These are phyloP conservation scores for Colletotrichum sp. DNA, from an alignment of 2,329 filamentous ascomycete species.

Conservation along the genomic window DNA sequence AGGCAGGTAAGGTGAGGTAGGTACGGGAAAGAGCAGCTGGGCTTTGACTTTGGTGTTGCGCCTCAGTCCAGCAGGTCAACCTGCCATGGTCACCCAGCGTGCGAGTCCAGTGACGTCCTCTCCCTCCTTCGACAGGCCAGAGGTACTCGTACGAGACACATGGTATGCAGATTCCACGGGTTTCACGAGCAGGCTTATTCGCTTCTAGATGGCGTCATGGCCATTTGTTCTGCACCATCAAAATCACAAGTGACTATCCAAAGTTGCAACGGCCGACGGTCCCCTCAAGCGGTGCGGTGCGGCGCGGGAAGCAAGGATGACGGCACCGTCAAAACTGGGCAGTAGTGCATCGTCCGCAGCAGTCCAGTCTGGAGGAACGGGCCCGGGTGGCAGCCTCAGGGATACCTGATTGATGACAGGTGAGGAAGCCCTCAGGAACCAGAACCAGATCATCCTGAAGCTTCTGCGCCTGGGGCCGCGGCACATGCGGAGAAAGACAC, in stretches of 20 bases:
- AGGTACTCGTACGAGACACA: not conserved
- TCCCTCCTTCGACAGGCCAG: not conserved
- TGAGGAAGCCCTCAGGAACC: not conserved
- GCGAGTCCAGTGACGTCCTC: not conserved
- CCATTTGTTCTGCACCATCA: not conserved
- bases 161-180: not conserved
- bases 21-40: not conserved
- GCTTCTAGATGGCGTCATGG: not conserved
- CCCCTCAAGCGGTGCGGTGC: conserved; percentile 14
- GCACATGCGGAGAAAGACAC: not conserved
- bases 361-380: not conserved
- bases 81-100: not conserved
- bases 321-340: conserved; percentile 9
- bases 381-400: not conserved
- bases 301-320: conserved; percentile 21
- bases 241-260: not conserved
- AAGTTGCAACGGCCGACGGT: conserved; percentile 16
- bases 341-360: not conserved
- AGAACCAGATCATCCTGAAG: not conserved
- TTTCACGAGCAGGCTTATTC: not conserved
- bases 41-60: not conserved
- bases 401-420: not conserved
- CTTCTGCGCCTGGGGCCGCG: not conserved
- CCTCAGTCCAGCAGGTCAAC: not conserved
- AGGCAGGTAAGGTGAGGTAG: not conserved